These are phyloP conservation scores for Globisporangium iwayamae DNA, from an alignment of 352 stramenopile species.

Conservation along the genomic window DNA sequence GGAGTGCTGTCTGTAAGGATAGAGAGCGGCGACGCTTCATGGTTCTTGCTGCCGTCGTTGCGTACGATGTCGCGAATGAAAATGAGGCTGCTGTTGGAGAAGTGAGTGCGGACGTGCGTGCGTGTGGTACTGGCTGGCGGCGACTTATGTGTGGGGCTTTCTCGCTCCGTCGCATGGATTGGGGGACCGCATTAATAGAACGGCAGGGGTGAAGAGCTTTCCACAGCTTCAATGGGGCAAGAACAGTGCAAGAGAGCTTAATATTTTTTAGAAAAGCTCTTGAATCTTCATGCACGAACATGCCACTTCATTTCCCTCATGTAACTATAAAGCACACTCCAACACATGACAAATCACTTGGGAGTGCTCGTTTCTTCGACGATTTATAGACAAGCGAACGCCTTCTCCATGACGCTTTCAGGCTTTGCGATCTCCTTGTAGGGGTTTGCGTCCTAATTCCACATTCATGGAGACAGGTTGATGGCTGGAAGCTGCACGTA, in stretches of 20 bases:
- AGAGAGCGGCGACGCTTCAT: slow-evolving; percentile 3
- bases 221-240: slow-evolving; percentile 11
- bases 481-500: too few relatives aligned
- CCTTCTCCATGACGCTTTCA: too few relatives aligned
- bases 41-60: neutral
- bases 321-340: too few relatives aligned
- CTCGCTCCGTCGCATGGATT: neutral
- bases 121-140: neutral
- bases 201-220: neutral
- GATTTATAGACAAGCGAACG: neutral
- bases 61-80: neutral
- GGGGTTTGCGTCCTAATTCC: neutral
- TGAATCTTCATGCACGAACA: too few relatives aligned
- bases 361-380: neutral
- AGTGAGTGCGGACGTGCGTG: neutral
- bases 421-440: neutral
- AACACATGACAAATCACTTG: too few relatives aligned
- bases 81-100: neutral
- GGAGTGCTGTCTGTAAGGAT: neutral
- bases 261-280: too few relatives aligned
- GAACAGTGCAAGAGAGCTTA: neutral
- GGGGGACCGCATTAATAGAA: slow-evolving; percentile 3
- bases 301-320: too few relatives aligned
- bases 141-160: neutral
- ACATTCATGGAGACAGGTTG: neutral